Percentiles rank a stretch among this genome's conserved stretches.
Evolutionary conservation across 2,329 filamentous ascomycete species (phyloP).

Genomic region (Epichloe uncinata): DNA sequence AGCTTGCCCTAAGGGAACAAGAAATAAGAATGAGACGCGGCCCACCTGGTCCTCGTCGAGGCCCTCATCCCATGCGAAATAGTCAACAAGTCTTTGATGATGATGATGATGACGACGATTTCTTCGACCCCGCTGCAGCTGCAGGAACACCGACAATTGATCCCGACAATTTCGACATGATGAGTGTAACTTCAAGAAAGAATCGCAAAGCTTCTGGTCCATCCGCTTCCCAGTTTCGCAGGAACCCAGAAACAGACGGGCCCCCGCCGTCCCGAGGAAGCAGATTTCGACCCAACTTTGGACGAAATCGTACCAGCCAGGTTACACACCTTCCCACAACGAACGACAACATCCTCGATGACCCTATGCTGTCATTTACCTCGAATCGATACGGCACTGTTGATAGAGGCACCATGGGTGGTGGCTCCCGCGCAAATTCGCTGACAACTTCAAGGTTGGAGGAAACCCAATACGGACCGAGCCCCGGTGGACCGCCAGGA

Average conservation of each 20-base stretch:
- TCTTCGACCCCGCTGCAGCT: constrained; percentile 60
- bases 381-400: constrained; percentile 90
- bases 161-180: constrained; percentile 96
- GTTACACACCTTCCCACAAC: constrained; percentile 61
- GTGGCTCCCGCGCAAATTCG: constrained; percentile 83
- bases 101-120: constrained; percentile 84
- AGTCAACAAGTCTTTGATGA: constrained; percentile 45
- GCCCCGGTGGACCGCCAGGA: constrained; percentile 26
- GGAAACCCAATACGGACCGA: constrained; percentile 43
- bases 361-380: constrained; percentile 82
- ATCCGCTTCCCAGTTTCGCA: constrained; percentile 61
- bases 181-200: constrained; percentile 92
- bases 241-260: constrained; percentile 56
- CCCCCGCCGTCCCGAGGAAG: constrained; percentile 28
- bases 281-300: constrained; percentile 46
- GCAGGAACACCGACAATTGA: constrained; percentile 58
- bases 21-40: constrained; percentile 65
- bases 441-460: constrained; percentile 73
- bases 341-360: constrained; percentile 75
- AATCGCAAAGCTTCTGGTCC: constrained; percentile 57
- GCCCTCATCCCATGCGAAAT: constrained; percentile 34
- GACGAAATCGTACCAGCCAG: constrained; percentile 63
- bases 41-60: constrained; percentile 27
- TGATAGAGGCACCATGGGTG: constrained; percentile 71
- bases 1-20: constrained; percentile 75